These are phyloP conservation scores for Aspergillus sp. DNA, from an alignment of 2,329 filamentous ascomycete species.

Conservation along the genomic window DNA sequence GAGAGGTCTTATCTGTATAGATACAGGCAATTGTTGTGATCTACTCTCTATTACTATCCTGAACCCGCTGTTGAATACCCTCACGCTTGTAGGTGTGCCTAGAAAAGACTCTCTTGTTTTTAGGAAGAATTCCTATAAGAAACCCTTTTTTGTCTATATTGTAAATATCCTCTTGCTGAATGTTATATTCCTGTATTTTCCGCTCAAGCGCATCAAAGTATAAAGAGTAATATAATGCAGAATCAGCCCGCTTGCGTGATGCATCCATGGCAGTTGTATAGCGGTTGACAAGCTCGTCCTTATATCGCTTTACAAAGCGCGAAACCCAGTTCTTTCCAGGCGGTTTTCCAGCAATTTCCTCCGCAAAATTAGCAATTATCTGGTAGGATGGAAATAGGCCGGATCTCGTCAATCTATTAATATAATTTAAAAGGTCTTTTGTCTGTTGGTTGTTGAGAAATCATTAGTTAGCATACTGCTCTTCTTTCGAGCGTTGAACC, in stretches of 20 bases:
- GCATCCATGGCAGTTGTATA: not conserved
- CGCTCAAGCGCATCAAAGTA: not conserved
- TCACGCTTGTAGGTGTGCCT: conserved; percentile 2
- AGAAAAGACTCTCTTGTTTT: conserved; percentile 17
- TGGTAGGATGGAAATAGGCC: not conserved
- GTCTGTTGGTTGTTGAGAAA: not conserved
- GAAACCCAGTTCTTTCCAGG: not conserved
- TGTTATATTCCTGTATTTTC: not conserved
- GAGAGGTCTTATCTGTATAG: conserved; percentile 12
- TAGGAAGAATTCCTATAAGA: not conserved
- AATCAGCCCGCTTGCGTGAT: not conserved
- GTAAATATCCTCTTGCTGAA: not conserved
- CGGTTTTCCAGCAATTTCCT: not conserved
- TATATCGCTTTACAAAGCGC: not conserved
- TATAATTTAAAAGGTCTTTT: not conserved
- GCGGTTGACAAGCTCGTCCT: not conserved
- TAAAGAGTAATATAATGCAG: not conserved
- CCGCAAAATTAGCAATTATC: not conserved
- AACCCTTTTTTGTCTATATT: not conserved
- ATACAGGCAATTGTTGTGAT: conserved; percentile 22
- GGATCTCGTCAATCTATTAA: not conserved
- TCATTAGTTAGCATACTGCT: not conserved
- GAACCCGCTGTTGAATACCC: conserved; percentile 7
- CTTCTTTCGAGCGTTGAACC: not conserved
- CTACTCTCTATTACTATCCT: conserved; percentile 22